Evolutionary conservation across 164 flowering plant genomes (phyloP), one percentile per base, ranked within the genome.

Genomic region (Annona cherimola): DNA sequence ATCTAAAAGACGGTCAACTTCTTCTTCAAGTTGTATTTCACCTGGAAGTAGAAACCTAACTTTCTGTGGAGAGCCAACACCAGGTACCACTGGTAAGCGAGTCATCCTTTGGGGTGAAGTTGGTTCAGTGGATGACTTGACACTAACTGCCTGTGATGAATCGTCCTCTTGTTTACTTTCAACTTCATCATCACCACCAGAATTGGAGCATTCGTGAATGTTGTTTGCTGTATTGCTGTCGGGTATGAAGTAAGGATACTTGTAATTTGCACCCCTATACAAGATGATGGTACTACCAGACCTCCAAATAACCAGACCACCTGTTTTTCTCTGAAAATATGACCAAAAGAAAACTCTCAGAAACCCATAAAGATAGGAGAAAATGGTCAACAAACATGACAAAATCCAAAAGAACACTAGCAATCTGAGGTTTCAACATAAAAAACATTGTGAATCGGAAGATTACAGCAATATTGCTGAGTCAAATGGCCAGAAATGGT

Each of bases 301-400:
- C 76, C 98, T 91, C 97, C 99, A 93, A 76, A 95, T 77, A 79
- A 95, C 97, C 79, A 95, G 50, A 14, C 98, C 99, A 71, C 99
- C 99, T 63, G 97, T 93, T 84, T 90, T 93, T 50, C 84, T 90
- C 99, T 95, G 89, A 43, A 7, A 80, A 76, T 66, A 54, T 44
- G 60, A 77, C 1, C 50, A 11, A 44, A 74, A 76, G 76, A 20
- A 69, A 39, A 61, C 41, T 65, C 8, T 18, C 74, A 3, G 46
- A 64, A 74, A 63, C 45, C 54, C 18, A 54, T 14, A 50, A 43
- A 42, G 26, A 19, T 66, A 4, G 5, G 69, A 18, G 67, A 42
- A 50, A 11, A 50, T 50, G 57, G 57, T 9, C 14, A 16, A 50
- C 9, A 16, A 50, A 8, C 57, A 50, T 7, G 14, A 50, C 14